Evolutionary conservation across 352 stramenopile genomes (phyloP).

Genomic region (Pythium folliculosum): DNA sequence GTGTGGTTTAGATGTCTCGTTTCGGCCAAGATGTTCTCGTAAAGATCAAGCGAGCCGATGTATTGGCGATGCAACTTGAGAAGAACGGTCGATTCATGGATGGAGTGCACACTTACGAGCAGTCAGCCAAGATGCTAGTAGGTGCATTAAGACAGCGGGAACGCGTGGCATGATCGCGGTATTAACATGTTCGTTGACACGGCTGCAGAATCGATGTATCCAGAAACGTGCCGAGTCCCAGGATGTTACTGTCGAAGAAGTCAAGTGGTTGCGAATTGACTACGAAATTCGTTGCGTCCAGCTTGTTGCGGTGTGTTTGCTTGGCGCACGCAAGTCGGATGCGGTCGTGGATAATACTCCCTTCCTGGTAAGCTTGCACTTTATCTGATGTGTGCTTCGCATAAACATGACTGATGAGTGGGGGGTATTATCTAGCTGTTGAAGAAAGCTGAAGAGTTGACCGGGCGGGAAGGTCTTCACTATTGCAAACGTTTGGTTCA

Average conservation of each 20-base stretch:
- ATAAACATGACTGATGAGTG: background rate
- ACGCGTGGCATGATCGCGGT: background rate
- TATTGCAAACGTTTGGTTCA: conserved; percentile 71
- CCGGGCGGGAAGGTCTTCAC: conserved; percentile 50
- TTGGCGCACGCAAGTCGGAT: conserved; percentile 53
- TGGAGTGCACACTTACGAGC: conserved; percentile 70
- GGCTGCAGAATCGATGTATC: conserved; percentile 54
- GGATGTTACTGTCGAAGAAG: conserved; percentile 52
- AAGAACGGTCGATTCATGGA: conserved; percentile 63
- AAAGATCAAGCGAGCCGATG: conserved; percentile 64
- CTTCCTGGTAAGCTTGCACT: conserved; percentile 46
- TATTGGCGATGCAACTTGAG: conserved; percentile 63
- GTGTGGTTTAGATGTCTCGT: conserved; percentile 40
- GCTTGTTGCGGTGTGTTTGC: conserved; percentile 69
- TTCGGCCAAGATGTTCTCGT: conserved; percentile 58
- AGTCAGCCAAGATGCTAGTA: conserved; percentile 74
- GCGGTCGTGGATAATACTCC: conserved; percentile 51
- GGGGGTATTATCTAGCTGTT: conserved; percentile 36
- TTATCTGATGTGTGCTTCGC: background rate
- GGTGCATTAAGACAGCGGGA: background rate
- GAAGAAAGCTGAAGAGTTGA: conserved; percentile 70
- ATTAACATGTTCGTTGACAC: background rate
- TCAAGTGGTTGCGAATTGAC: conserved; percentile 68
- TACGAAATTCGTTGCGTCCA: conserved; percentile 79
- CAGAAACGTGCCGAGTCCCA: conserved; percentile 57